These are phyloP conservation scores for Saposhnikovia divaricata DNA, from an alignment of 129 eudicot genomes.

Conservation along the genomic window DNA sequence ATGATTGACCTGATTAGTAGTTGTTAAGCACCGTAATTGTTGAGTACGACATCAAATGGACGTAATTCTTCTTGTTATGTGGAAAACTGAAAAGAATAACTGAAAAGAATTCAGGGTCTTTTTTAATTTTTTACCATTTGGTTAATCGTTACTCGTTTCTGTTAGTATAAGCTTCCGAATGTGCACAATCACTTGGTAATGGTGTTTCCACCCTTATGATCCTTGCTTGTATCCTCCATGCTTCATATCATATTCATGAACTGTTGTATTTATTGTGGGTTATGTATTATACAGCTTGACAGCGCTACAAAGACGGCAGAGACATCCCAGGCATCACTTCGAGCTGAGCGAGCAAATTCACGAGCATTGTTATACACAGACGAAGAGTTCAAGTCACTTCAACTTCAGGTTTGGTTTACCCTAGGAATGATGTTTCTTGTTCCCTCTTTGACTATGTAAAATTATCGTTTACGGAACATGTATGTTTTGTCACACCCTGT, in stretches of 20 bases:
- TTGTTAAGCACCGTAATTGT: neutral
- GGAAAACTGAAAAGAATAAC: neutral
- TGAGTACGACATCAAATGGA: neutral
- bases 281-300: constrained; percentile 41
- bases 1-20: neutral
- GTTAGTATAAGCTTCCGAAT: neutral
- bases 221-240: neutral
- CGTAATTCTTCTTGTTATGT: neutral
- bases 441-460: neutral
- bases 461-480: neutral
- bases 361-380: constrained; percentile 55
- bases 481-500: neutral
- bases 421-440: neutral
- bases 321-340: constrained; percentile 60
- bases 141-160: neutral
- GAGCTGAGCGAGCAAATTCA: constrained; percentile 56
- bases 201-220: neutral
- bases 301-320: constrained; percentile 66
- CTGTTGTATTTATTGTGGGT: neutral
- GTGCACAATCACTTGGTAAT: neutral
- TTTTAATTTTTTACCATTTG: neutral
- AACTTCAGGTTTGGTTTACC: constrained; percentile 39
- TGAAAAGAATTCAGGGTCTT: neutral
- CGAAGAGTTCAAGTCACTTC: constrained; percentile 82
- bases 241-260: neutral